Percentiles rank a stretch among this genome's conserved stretches.
Conservation (phyloP, 2,329 filamentous ascomycete species). For the Didymella exigua region DNA sequence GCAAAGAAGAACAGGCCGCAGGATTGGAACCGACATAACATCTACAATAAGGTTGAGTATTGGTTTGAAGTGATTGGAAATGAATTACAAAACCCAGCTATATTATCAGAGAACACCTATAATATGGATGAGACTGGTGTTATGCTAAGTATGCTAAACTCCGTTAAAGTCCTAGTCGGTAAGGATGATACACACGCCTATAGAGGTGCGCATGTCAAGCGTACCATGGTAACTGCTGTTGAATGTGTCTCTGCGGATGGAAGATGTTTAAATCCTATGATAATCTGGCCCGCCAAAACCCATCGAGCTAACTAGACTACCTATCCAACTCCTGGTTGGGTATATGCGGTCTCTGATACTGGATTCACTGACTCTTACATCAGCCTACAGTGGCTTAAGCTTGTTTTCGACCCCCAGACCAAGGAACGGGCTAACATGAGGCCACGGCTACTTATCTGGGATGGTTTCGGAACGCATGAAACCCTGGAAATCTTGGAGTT, state of each 20-base stretch:
- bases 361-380: no score
- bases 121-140: constrained; percentile 17
- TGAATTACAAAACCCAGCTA: not conserved
- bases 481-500: no score
- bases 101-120: not conserved
- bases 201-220: constrained; percentile 21
- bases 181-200: constrained; percentile 20
- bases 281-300: not conserved
- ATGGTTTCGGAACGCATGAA: no score
- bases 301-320: constrained; percentile 10
- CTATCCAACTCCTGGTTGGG: constrained; percentile 18
- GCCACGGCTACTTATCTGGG: no score
- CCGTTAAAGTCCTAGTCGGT: constrained; percentile 26
- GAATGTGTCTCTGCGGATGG: not conserved
- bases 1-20: not conserved
- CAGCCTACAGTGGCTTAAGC: no score
- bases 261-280: not conserved
- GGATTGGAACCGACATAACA: not conserved
- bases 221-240: not conserved
- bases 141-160: constrained; percentile 21
- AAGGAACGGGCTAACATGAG: no score
- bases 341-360: no score
- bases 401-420: no score
- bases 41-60: not conserved
- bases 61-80: not conserved